Evolutionary conservation across 2,329 filamentous ascomycete species (phyloP), one percentile per base, ranked within the genome.

Genomic region (Capronia epimyces): DNA sequence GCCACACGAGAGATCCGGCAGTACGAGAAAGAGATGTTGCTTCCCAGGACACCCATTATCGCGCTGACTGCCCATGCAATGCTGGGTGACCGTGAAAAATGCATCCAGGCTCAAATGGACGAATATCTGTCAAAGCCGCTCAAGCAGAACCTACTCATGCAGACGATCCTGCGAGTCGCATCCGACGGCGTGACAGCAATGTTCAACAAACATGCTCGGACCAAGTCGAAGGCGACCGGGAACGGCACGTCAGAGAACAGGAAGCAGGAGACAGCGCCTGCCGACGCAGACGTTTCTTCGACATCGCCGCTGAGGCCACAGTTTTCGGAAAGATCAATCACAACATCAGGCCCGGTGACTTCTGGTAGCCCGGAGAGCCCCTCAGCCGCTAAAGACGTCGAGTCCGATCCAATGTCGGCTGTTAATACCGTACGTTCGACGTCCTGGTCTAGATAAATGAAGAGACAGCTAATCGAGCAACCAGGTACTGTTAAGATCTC

Each of bases 31-130:
- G 86, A 84, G 58, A 81, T 88, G 60, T 84, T 84, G 49, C 79
- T 88, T 27, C 83, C 87, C 51, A 81, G 91, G 46, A 95, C 91
- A 9, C 93, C 93, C 12, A 96, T 98, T 64, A 95, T 98, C 63
- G 93, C 93, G 1, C 79, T 98, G 39, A 98, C 93, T 10, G 93
- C 93, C 1, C 93, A 98, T 71, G 93, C 93, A 62, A 98, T 98
- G 93, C 84, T 97, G 75, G 93, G 93, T 59, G 93, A 98, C 65
- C 82, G 93, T 43, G 93, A 98, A 68, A 95, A 95, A 75, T 98
- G 93, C 69, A 94, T 98, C 55, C 89, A 95, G 67, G 93, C 91
- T 8, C 89, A 97, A 73, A 98, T 98, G 93, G 93, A 98, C 68
- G 93, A 98, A 69, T 98, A 98, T 66, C 76, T 98, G 36, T 95